A percentile compares a stretch with the other conserved stretches of the same genome.
Conservation (phyloP, 163 green algal genomes). For the Volvox carteri region DNA sequence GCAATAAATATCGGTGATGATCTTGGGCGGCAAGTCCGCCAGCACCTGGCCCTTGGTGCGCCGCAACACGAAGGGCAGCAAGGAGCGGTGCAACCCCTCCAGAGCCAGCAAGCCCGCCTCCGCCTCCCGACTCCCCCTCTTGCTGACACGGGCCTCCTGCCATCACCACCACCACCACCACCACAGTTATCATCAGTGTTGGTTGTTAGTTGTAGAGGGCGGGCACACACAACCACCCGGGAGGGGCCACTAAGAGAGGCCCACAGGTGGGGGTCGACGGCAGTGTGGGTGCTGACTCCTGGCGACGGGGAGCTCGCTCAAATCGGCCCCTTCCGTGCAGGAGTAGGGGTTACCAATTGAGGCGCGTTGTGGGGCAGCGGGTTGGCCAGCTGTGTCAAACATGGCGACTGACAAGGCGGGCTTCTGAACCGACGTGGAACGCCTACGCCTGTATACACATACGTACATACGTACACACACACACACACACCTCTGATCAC, state of each 20-base stretch:
- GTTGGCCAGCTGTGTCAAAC: no score
- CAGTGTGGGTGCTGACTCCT: background rate
- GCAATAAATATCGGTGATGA: constrained; percentile 84
- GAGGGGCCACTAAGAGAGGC: background rate
- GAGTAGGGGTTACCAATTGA: no score
- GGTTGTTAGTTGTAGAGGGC: background rate
- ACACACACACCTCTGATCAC: no score
- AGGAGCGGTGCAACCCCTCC: constrained; percentile 84
- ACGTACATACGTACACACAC: no score
- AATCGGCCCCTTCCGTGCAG: no score
- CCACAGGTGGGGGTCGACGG: background rate
- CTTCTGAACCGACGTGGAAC: no score
- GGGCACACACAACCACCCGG: no score
- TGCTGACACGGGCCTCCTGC: constrained; percentile 75
- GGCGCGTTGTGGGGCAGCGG: no score
- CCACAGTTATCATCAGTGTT: background rate
- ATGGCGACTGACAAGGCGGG: no score
- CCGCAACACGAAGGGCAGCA: constrained; percentile 97
- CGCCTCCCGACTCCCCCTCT: constrained; percentile 81
- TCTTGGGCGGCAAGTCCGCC: constrained; percentile 97
- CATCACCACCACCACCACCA: no score
- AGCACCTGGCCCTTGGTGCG: constrained; percentile 96
- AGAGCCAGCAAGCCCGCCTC: constrained; percentile 91
- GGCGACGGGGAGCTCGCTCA: no score
- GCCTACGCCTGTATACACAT: no score